phyloP scores from a whole-genome alignment of 257 asterid species.

The Perilla frutescens region DNA sequence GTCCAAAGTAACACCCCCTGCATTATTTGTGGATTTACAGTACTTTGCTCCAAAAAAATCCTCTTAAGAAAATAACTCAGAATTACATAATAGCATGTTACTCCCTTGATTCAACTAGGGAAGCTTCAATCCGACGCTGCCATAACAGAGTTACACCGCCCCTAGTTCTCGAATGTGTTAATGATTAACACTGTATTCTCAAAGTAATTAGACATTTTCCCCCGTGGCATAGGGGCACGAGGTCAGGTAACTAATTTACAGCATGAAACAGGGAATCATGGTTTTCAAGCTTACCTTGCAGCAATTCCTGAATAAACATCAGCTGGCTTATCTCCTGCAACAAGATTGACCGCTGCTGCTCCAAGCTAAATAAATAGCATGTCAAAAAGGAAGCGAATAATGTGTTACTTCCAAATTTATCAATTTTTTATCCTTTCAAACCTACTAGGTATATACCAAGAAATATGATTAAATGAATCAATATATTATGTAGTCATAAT shows the following conservation, averaged over 20 bases:
- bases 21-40: not conserved
- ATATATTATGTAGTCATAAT: constrained; percentile 1
- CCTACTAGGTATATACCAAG: not conserved
- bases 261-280: constrained; percentile 9
- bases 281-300: constrained; percentile 62
- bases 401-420: constrained; percentile 15
- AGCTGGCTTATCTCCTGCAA: constrained; percentile 93
- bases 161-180: constrained; percentile 20
- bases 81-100: not conserved
- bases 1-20: constrained; percentile 3
- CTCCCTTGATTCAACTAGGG: not conserved
- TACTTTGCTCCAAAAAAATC: not conserved
- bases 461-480: not conserved
- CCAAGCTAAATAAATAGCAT: constrained; percentile 66
- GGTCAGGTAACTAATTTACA: not conserved
- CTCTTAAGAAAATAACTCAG: not conserved
- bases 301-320: constrained; percentile 99
- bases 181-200: not conserved
- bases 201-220: not conserved
- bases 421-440: constrained; percentile 16
- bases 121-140: not conserved
- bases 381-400: constrained; percentile 20
- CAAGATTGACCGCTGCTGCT: constrained; percentile 97
- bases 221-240: not conserved
- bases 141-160: not conserved